Evolutionary conservation across 305 asterid genomes (phyloP), one percentile per base, ranked within the genome.

Genomic region (Fraxinus greggii): DNA sequence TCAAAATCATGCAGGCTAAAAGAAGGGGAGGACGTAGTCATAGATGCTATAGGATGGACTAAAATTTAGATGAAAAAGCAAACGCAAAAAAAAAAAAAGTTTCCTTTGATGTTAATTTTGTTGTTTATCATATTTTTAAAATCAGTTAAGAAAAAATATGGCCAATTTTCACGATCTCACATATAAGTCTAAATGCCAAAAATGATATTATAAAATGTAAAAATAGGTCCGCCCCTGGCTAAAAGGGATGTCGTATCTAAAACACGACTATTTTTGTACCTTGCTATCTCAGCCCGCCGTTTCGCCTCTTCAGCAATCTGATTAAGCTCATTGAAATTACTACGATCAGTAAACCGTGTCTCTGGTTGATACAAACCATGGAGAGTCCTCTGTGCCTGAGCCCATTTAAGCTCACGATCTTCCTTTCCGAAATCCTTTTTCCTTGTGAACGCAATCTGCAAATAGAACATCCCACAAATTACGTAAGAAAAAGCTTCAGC

Each of bases 381-480:
- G 77, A 91, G 92, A 36, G 93, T 92, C 88, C 98, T 89, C 54
- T 93, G 94, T 10, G 93, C 95, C 42, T 86, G 94, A 2, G 90
- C 97, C 98, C 95, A 92, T 86, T 90, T 90, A 21, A 86, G 93
- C 79, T 92, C 96, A 17, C 98, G 91, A 7, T 91, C 94, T 83
- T 91, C 98, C 85, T 88, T 94, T 15, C 97, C 97, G 28, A 94
- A 94, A 85, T 94, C 91, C 84, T 92, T 94, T 38, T 92, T 90
- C 88, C 89, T 88, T 0, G 93, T 90, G 82, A 94, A 93, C 5
- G 97, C 98, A 88, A 92, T 83, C 74, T 67, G 74, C 35, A 76
- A 79, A 36, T 21, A 59, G 72, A 15, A 78, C 45, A 69, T 35
- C 70, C 2, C 65, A 73, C 79, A 78, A 38, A 5, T 3, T 23